Conservation (phyloP, 2,329 filamentous ascomycete genomes). For the Aureobasidium pullulans region DNA sequence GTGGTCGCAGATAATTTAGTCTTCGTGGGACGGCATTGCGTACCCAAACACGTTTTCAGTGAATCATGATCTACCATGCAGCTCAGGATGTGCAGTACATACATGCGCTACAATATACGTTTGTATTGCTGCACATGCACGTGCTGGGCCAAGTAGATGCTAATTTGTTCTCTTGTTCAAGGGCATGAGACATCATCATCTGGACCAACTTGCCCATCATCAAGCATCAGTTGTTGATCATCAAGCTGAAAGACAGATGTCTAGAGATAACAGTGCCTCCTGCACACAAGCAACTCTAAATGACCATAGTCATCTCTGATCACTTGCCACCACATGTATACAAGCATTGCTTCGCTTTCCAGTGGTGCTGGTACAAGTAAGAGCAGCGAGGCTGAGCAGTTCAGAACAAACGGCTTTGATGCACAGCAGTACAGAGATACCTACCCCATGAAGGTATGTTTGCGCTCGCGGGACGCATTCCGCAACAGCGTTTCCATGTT, state of each 20-base stretch:
- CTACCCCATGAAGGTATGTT: background rate
- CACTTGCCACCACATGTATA: too few relatives aligned
- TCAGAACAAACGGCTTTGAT: background rate
- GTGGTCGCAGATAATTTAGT: background rate
- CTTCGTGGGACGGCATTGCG: background rate
- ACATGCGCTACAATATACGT: conserved; percentile 2
- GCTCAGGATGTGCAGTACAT: background rate
- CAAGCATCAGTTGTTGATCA: background rate
- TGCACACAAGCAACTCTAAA: too few relatives aligned
- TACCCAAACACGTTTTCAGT: background rate
- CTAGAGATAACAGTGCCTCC: background rate
- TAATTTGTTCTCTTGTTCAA: too few relatives aligned
- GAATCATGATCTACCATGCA: conserved; percentile 10
- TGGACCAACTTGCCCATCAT: too few relatives aligned
- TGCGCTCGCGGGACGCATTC: background rate
- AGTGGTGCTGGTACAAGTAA: background rate
- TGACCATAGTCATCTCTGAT: too few relatives aligned
- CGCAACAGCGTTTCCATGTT: background rate
- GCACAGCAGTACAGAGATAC: too few relatives aligned
- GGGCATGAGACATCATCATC: background rate
- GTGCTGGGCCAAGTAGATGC: background rate
- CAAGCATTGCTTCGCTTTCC: too few relatives aligned
- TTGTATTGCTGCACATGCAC: background rate
- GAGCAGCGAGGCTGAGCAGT: background rate
- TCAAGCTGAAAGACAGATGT: background rate